Evolutionary conservation across 257 asterid species (phyloP).

Genomic region (Sherardia arvensis): DNA sequence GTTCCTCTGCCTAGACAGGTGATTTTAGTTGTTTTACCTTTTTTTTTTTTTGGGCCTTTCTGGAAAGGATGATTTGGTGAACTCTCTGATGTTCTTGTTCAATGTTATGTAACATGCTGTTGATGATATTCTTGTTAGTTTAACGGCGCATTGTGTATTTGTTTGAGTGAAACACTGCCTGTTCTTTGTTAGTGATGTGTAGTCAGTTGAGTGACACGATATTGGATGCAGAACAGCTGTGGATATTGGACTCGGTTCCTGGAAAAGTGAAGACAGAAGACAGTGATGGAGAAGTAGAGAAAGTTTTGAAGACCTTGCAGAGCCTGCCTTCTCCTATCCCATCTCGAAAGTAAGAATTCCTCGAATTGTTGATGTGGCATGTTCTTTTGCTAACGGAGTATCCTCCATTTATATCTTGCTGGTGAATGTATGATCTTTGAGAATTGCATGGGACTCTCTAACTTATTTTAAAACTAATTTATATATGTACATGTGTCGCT

Average conservation of each 20-base stretch:
- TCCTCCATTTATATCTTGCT: background rate
- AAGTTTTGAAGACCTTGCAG: slow-evolving; percentile 62
- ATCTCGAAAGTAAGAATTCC: slow-evolving; percentile 56
- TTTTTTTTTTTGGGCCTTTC: too few relatives aligned
- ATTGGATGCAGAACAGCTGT: slow-evolving; percentile 73
- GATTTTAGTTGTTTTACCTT: slow-evolving; percentile 6
- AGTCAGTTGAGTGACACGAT: slow-evolving; percentile 19
- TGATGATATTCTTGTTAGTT: background rate
- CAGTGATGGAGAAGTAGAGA: slow-evolving; percentile 84
- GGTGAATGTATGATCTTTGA: background rate
- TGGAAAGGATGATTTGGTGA: background rate
- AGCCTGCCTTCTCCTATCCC: slow-evolving; percentile 60
- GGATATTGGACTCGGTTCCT: slow-evolving; percentile 92
- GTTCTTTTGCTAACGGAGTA: background rate
- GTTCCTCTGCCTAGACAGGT: slow-evolving; percentile 76
- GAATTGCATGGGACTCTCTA: background rate
- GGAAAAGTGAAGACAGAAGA: slow-evolving; percentile 52
- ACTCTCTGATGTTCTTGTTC: background rate
- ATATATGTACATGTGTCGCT: too few relatives aligned
- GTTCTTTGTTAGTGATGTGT: slow-evolving; percentile 7
- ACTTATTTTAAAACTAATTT: too few relatives aligned
- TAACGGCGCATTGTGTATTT: background rate
- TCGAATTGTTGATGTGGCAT: slow-evolving; percentile 9
- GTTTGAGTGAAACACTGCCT: background rate
- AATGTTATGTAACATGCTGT: background rate